phyloP scores from a whole-genome alignment of 2,329 filamentous ascomycete species.

The Orbilia oligospora region DNA sequence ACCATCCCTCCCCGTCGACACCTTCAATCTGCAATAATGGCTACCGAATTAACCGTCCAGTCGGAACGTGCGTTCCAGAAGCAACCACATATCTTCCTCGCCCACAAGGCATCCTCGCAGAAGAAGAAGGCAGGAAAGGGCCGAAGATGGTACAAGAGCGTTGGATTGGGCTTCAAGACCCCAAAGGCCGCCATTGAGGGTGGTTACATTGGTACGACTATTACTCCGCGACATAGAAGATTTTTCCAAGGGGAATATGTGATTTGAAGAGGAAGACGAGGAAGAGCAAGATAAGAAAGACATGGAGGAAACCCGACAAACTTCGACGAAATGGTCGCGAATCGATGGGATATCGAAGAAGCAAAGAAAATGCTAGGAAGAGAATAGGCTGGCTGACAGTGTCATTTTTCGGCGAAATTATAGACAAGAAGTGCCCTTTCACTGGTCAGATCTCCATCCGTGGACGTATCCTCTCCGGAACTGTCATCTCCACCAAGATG shows the following conservation, averaged over 20 bases:
- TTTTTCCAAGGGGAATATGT: not conserved
- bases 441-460: constrained; percentile 99
- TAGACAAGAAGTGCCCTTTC: constrained; percentile 99
- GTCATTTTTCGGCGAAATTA: constrained; percentile 58
- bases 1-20: constrained; percentile 62
- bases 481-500: constrained; percentile 99
- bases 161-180: constrained; percentile 98
- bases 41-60: constrained; percentile 99
- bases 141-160: constrained; percentile 99
- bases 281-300: not conserved
- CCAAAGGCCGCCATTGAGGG: constrained; percentile 99
- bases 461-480: constrained; percentile 99
- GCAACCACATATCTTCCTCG: constrained; percentile 99
- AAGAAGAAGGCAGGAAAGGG: constrained; percentile 90
- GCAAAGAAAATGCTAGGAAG: not conserved
- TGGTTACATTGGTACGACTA: constrained; percentile 86
- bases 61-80: constrained; percentile 99
- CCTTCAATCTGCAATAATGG: constrained; percentile 77
- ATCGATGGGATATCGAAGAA: not conserved
- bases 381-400: constrained; percentile 25
- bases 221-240: constrained; percentile 30
- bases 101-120: constrained; percentile 92
- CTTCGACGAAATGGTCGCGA: not conserved
- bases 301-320: constrained; percentile 2
- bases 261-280: constrained; percentile 30